phyloP scores from a whole-genome alignment of 1,284 basidiomycete genomes.

The Neolentinus lepideus region DNA sequence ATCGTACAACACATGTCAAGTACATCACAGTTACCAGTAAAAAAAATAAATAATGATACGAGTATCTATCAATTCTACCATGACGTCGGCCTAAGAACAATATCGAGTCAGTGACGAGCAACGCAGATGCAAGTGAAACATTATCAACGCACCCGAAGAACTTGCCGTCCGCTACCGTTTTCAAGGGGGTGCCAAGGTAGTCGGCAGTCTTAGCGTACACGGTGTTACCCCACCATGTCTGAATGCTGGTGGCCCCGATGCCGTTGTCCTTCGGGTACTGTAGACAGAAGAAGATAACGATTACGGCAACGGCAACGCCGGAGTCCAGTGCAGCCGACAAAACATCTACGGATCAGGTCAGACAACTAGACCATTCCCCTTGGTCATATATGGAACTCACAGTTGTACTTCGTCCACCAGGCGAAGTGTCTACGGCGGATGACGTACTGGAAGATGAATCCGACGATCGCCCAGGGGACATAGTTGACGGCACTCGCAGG shows the following conservation, averaged over 20 bases:
- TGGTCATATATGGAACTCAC: conserved; percentile 11
- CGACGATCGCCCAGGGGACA: conserved; percentile 27
- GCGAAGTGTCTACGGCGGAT: conserved; percentile 17
- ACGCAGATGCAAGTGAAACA: too few relatives aligned
- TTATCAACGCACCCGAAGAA: not conserved
- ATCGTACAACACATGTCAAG: too few relatives aligned
- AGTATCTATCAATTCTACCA: too few relatives aligned
- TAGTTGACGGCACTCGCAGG: conserved; percentile 37
- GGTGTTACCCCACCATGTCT: conserved; percentile 49
- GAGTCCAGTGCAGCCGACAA: conserved; percentile 55
- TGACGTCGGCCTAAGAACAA: too few relatives aligned
- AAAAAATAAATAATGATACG: too few relatives aligned
- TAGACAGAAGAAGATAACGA: conserved; percentile 46
- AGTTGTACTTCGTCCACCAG: conserved; percentile 43
- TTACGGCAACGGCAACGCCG: conserved; percentile 39
- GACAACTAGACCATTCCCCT: conserved; percentile 10
- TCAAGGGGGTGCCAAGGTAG: not conserved
- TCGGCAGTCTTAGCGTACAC: conserved; percentile 3
- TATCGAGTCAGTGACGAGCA: too few relatives aligned
- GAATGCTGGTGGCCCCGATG: conserved; percentile 36
- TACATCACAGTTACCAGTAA: too few relatives aligned
- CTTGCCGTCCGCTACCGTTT: not conserved
- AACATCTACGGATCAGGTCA: conserved; percentile 28
- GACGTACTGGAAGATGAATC: conserved; percentile 26
- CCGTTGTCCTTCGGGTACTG: conserved; percentile 36